Percentiles rank a stretch among this genome's conserved stretches.
Evolutionary conservation across 1,139 yeast genomes (phyloP).

Genomic region (Wickerhamiella pararugosa): DNA sequence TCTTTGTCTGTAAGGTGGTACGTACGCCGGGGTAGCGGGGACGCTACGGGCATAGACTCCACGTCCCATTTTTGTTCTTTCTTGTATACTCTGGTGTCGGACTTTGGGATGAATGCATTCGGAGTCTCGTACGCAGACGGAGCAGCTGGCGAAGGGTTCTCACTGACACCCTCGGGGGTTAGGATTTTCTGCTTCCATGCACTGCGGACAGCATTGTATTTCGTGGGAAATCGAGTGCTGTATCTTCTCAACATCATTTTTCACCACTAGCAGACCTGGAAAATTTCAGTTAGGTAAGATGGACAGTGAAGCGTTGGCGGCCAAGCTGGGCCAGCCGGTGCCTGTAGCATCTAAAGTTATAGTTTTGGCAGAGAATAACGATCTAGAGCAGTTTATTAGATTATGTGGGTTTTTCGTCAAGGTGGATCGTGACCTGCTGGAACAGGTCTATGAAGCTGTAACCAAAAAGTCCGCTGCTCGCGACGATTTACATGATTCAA

Average conservation of each 20-base stretch:
- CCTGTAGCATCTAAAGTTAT: neutral
- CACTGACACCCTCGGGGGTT: slow-evolving; percentile 27
- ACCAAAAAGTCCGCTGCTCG: too few species aligned
- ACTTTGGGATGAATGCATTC: slow-evolving; percentile 49
- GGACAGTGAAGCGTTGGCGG: neutral
- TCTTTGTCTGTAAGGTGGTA: slow-evolving; percentile 50
- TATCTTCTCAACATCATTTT: neutral
- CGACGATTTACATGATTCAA: too few species aligned
- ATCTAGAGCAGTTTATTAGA: slow-evolving; percentile 4
- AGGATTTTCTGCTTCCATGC: slow-evolving; percentile 27
- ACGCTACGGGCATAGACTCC: slow-evolving; percentile 24
- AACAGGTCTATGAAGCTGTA: slow-evolving; percentile 11
- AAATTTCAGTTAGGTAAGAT: too few species aligned
- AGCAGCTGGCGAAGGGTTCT: slow-evolving; percentile 30
- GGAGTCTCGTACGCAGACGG: slow-evolving; percentile 56
- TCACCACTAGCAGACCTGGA: neutral
- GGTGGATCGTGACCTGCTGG: slow-evolving; percentile 18
- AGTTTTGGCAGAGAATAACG: neutral
- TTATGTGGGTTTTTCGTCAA: slow-evolving; percentile 18
- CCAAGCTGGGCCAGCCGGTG: neutral
- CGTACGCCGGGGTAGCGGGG: slow-evolving; percentile 32
- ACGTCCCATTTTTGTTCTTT: slow-evolving; percentile 19
- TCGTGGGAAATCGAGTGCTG: slow-evolving; percentile 23
- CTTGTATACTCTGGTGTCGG: slow-evolving; percentile 40
- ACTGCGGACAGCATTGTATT: slow-evolving; percentile 29